A percentile compares a stretch with the other conserved stretches of the same genome.
These are phyloP conservation scores for Cladosporium velox DNA, from an alignment of 2,329 filamentous ascomycete species.

Conservation along the genomic window DNA sequence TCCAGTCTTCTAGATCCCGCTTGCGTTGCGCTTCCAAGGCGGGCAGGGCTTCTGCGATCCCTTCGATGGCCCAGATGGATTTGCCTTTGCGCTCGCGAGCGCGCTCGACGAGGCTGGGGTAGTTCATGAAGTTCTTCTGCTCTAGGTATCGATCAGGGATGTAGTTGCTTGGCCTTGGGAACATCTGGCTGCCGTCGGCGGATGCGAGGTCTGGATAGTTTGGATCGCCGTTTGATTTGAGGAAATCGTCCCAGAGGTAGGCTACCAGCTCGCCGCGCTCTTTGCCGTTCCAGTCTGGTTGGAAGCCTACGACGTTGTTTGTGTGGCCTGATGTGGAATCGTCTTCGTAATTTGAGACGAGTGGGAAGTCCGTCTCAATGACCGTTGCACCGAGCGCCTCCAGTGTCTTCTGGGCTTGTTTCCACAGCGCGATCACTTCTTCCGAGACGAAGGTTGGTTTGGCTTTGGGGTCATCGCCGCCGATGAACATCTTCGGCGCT, in stretches of 20 bases:
- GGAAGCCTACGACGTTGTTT: conserved; percentile 46
- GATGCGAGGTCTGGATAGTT: conserved; percentile 42
- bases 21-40: conserved; percentile 54
- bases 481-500: conserved; percentile 56
- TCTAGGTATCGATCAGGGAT: conserved; percentile 44
- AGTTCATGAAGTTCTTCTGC: conserved; percentile 44
- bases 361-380: conserved; percentile 49
- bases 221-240: conserved; percentile 45
- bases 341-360: conserved; percentile 51
- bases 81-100: conserved; percentile 31
- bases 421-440: conserved; percentile 43
- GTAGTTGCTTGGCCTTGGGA: conserved; percentile 41
- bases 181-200: conserved; percentile 44
- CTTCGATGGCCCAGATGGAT: conserved; percentile 46
- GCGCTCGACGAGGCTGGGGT: conserved; percentile 38
- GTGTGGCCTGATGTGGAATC: conserved; percentile 38
- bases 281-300: conserved; percentile 49
- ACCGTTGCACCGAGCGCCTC: conserved; percentile 47
- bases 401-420: conserved; percentile 40
- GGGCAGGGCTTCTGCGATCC: conserved; percentile 46
- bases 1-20: conserved; percentile 54
- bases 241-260: conserved; percentile 56
- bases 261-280: conserved; percentile 54
- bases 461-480: conserved; percentile 38
- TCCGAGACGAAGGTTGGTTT: conserved; percentile 40